phyloP scores from a whole-genome alignment of 2,329 filamentous ascomycete genomes.

The Neopestalotiopsis rosae region DNA sequence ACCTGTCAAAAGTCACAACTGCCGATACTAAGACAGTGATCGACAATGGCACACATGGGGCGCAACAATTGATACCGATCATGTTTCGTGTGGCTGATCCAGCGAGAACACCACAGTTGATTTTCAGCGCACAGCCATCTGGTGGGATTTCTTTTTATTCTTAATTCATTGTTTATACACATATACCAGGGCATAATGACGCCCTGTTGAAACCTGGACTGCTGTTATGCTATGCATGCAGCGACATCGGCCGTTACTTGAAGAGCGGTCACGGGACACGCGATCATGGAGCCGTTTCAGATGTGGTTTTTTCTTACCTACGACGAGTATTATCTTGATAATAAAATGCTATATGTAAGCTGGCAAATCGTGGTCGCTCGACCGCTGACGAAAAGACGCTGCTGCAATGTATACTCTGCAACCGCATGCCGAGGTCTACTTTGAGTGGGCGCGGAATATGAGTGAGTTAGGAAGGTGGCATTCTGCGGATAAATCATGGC shows the following conservation, averaged over 20 bases:
- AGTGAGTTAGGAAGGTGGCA: slow-evolving; percentile 18
- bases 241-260: no score
- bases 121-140: neutral
- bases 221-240: neutral
- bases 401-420: neutral
- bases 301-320: no score
- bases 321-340: no score
- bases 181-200: no score
- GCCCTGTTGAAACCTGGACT: neutral
- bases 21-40: slow-evolving; percentile 14
- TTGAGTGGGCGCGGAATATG: slow-evolving; percentile 16
- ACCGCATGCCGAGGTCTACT: slow-evolving; percentile 8
- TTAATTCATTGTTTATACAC: neutral
- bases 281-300: no score
- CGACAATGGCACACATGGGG: neutral
- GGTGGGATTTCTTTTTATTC: no score
- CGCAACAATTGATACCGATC: neutral
- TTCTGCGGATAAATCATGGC: slow-evolving; percentile 14
- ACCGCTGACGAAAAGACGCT: neutral
- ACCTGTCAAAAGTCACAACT: slow-evolving; percentile 12
- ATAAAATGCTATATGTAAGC: no score
- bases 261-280: no score
- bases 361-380: no score
- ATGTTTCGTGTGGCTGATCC: slow-evolving; percentile 15
- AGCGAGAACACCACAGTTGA: neutral